Percentiles rank a stretch among this genome's conserved stretches.
These are phyloP conservation scores for Shiraia bambusicola DNA, from an alignment of 2,329 filamentous ascomycete species.

Conservation along the genomic window DNA sequence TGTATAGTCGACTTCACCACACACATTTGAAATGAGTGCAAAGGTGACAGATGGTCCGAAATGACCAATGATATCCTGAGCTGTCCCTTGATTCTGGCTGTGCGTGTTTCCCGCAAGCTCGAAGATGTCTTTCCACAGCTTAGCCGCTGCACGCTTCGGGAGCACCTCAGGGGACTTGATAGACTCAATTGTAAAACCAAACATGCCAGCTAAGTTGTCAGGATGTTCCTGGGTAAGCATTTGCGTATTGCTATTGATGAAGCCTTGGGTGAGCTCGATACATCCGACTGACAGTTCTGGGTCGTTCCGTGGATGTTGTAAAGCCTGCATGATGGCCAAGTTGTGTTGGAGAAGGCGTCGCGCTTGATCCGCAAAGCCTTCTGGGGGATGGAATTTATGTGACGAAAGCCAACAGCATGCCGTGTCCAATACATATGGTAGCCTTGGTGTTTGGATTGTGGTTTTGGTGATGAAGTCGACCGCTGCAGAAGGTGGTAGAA, in stretches of 20 bases:
- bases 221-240: conserved; percentile 63
- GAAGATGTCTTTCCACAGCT: conserved; percentile 64
- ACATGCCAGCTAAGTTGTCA: conserved; percentile 63
- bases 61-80: conserved; percentile 39
- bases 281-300: conserved; percentile 71
- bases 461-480: conserved; percentile 66
- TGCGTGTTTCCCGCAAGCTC: conserved; percentile 33
- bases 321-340: conserved; percentile 60
- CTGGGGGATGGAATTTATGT: conserved; percentile 50
- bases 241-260: conserved; percentile 62
- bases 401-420: conserved; percentile 63
- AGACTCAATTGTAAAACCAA: conserved; percentile 70
- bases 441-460: conserved; percentile 61
- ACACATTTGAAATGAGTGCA: conserved; percentile 38
- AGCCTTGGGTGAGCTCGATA: conserved; percentile 69
- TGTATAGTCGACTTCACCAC: conserved; percentile 39
- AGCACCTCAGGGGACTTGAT: conserved; percentile 71
- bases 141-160: conserved; percentile 71
- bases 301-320: conserved; percentile 66
- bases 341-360: conserved; percentile 59
- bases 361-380: conserved; percentile 29
- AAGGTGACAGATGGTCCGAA: conserved; percentile 35
- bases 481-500: conserved; percentile 67
- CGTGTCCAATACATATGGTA: conserved; percentile 69
- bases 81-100: conserved; percentile 30